Base-by-base conservation (phyloP, 148 eudicot genomes). In the Spergularia marina region DNA sequence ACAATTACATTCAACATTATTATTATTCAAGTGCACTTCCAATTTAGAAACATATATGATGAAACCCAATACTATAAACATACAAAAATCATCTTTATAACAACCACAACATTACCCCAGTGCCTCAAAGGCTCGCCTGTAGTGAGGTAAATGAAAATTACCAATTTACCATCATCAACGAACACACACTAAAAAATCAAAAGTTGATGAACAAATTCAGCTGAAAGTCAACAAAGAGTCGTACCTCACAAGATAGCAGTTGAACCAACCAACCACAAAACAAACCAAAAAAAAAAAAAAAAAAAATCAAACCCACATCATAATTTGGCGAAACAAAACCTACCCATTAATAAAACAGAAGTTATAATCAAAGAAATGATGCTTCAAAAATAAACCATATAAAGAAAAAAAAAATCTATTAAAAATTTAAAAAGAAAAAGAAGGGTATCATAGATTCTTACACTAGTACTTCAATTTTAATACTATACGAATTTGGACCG, bases 261-360 rank as follows among this genome's bases (percentile, higher is more conserved):
- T 40, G 66, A 72, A 72, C 65, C 16, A 65, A 47, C 65, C n/a
- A 75, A 10, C 63, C 20, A 30, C 11, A 40, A 62, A 51, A 61
- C 47, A 12, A 5, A 12, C 0, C 15, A 41, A 25, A 67, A 67
- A 67, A 36, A 30, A 25, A 67, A 67, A 67, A 36, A 30, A 53
- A 65, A 13, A 2, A 16, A 10, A 75, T 44, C 20, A 12, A 40
- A 20, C 70, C 77, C 67, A 60, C 56, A 77, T 25, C n/a, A 71
- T 17, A 62, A 13, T 44, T 76, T 47, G 17, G 23, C 20, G 52
- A 69, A 76, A 49, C 15, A 52, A 60, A 70, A 61, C 25, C 64
- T 4, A 65, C 65, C 71, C 41, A 65, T 65, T 20, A 65, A 72
- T 6, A 25, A 21, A 44, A 30, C 36, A 30, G 36, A 21, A 41